Percentiles rank a stretch among this genome's conserved stretches.
phyloP scores from a whole-genome alignment of 768 basidiomycete species.

The Tremella mesenterica region DNA sequence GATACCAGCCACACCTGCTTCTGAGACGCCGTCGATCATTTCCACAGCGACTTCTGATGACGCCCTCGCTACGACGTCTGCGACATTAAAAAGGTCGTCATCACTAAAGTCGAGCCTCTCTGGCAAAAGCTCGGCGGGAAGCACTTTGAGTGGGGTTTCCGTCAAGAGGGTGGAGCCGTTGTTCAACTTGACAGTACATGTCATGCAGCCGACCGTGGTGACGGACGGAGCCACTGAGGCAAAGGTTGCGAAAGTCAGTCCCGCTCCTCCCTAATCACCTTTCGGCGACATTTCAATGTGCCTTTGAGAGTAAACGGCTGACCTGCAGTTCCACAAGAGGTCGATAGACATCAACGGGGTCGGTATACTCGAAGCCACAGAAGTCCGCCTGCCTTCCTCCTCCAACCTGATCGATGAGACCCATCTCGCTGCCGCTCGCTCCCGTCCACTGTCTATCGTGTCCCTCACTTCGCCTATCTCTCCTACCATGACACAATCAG shows the following conservation, averaged over 20 bases:
- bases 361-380: slow-evolving; percentile 37
- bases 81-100: background rate
- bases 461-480: slow-evolving; percentile 26
- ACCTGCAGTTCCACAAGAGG: slow-evolving; percentile 39
- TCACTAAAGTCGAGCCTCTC: slow-evolving; percentile 19
- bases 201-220: slow-evolving; percentile 40
- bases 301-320: too few species aligned
- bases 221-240: slow-evolving; percentile 43
- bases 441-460: slow-evolving; percentile 23
- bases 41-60: background rate
- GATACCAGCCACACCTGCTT: too few species aligned
- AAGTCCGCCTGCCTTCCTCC: slow-evolving; percentile 25
- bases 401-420: slow-evolving; percentile 8
- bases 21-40: background rate
- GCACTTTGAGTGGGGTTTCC: slow-evolving; percentile 7
- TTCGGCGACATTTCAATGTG: background rate
- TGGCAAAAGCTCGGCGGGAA: slow-evolving; percentile 12
- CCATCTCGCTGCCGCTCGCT: background rate
- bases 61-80: background rate
- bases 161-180: slow-evolving; percentile 39
- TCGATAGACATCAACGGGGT: slow-evolving; percentile 36
- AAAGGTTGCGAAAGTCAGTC: slow-evolving; percentile 42
- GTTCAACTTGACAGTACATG: slow-evolving; percentile 43
- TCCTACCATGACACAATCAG: slow-evolving; percentile 17
- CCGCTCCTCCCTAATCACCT: background rate